phyloP scores from a whole-genome alignment of 139 green algal genomes.

The Auxenochlorella protothecoides region DNA sequence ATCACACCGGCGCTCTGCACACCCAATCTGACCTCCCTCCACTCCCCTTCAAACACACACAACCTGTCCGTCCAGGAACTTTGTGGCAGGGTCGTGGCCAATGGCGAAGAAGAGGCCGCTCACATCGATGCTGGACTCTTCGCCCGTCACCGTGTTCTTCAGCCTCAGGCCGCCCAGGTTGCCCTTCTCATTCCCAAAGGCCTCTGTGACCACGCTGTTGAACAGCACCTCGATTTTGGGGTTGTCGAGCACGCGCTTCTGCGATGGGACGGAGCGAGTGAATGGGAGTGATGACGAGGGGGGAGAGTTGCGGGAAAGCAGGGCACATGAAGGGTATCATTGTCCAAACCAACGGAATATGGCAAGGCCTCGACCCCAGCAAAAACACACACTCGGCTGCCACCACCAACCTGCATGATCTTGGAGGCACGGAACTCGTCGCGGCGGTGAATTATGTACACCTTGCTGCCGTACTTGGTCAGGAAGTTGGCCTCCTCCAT shows the following conservation, averaged over 20 bases:
- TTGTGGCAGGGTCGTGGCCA: conserved; percentile 90
- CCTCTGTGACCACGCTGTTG: conserved; percentile 62
- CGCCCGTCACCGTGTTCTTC: conserved; percentile 77
- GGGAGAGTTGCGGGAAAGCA: background rate
- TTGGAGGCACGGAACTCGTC: conserved; percentile 72
- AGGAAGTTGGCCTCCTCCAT: conserved; percentile 75
- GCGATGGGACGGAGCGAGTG: conserved; percentile 10
- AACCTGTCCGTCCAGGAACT: conserved; percentile 32
- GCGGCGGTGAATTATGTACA: conserved; percentile 81
- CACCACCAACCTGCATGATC: conserved; percentile 43
- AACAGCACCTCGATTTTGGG: conserved; percentile 74
- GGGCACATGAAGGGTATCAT: too few species aligned
- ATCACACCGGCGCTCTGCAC: too few species aligned
- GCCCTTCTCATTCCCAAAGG: conserved; percentile 92
- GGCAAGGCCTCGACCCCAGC: background rate
- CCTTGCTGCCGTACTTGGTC: conserved; percentile 60
- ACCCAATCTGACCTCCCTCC: too few species aligned
- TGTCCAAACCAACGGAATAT: background rate
- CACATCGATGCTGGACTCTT: conserved; percentile 38
- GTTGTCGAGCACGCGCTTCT: conserved; percentile 54
- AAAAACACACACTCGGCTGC: background rate
- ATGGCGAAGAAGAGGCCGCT: conserved; percentile 96
- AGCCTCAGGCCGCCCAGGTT: conserved; percentile 93
- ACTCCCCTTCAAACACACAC: too few species aligned
- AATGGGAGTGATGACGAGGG: background rate